A percentile compares a stretch with the other conserved stretches of the same genome.
These are phyloP conservation scores for Coniosporium tulheliwenetii DNA, from an alignment of 2,329 filamentous ascomycete genomes.

Conservation along the genomic window DNA sequence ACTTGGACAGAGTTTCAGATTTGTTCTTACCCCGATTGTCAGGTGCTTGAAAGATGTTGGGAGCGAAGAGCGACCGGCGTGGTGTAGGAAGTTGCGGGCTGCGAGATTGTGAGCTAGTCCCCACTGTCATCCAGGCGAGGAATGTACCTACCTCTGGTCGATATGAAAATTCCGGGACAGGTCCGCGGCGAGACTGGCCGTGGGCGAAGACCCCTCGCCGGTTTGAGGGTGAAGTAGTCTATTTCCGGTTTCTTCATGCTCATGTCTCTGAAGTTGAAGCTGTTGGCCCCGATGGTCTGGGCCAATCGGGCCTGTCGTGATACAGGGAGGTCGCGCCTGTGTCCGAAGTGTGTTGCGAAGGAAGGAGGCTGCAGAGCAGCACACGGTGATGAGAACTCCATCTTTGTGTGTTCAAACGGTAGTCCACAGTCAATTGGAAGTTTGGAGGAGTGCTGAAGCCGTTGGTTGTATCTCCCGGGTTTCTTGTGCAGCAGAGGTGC, in stretches of 20 bases:
- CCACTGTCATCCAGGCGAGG: slow-evolving; percentile 10
- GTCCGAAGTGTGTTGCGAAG: slow-evolving; percentile 41
- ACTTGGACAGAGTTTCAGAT: slow-evolving; percentile 2
- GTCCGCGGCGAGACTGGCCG: slow-evolving; percentile 79
- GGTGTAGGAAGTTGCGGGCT: slow-evolving; percentile 75
- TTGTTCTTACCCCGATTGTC: slow-evolving; percentile 42
- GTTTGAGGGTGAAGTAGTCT: slow-evolving; percentile 74
- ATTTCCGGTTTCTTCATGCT: slow-evolving; percentile 48
- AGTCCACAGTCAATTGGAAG: not conserved
- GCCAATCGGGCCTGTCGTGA: slow-evolving; percentile 35
- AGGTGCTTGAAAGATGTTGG: slow-evolving; percentile 45
- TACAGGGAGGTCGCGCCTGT: slow-evolving; percentile 37
- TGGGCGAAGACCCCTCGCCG: slow-evolving; percentile 73
- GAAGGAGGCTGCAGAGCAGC: slow-evolving; percentile 75
- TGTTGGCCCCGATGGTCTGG: slow-evolving; percentile 43
- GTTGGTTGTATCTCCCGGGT: not conserved
- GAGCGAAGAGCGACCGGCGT: slow-evolving; percentile 69
- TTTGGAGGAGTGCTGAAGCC: not conserved
- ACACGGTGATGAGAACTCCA: slow-evolving; percentile 89
- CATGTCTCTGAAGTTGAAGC: slow-evolving; percentile 62
- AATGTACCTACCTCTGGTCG: slow-evolving; percentile 64
- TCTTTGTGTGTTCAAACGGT: slow-evolving; percentile 20
- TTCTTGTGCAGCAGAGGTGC: too few species aligned
- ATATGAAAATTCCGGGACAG: slow-evolving; percentile 95
- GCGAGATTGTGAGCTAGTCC: slow-evolving; percentile 22